These are phyloP conservation scores for Didymella pomorum DNA, from an alignment of 2,329 filamentous ascomycete genomes.

Conservation along the genomic window DNA sequence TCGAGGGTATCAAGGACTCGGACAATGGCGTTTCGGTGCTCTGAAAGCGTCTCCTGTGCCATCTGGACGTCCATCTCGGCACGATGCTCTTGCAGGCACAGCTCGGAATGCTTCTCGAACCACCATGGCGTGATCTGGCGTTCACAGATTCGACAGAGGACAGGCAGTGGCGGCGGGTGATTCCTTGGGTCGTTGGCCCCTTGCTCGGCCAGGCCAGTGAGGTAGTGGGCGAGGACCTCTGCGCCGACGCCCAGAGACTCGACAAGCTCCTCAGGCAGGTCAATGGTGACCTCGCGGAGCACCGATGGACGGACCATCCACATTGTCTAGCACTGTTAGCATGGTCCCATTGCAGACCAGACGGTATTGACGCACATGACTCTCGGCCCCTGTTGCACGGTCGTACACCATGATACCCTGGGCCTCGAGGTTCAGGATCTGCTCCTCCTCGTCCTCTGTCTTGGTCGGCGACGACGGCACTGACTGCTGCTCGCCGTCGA, in stretches of 20 bases:
- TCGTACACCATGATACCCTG: conserved; percentile 99
- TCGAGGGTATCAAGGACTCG: conserved; percentile 93
- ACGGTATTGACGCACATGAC: conserved; percentile 72
- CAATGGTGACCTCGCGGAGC: conserved; percentile 92
- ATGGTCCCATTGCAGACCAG: not conserved
- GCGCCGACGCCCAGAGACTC: conserved; percentile 94
- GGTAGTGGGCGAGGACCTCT: conserved; percentile 91
- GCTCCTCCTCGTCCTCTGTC: conserved; percentile 49
- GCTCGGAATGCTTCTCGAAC: conserved; percentile 98
- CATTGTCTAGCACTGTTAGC: conserved; percentile 76
- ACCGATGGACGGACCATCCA: conserved; percentile 98
- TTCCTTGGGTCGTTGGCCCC: conserved; percentile 77
- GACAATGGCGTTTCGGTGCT: conserved; percentile 94
- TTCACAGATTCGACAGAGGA: conserved; percentile 96
- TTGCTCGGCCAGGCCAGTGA: conserved; percentile 86
- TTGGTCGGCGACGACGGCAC: conserved; percentile 42
- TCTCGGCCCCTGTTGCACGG: conserved; percentile 81
- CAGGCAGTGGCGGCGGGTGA: conserved; percentile 80
- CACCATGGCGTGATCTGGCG: conserved; percentile 98
- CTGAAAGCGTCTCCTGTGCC: conserved; percentile 87
- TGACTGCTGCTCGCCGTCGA: conserved; percentile 42
- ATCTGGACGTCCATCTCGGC: conserved; percentile 98
- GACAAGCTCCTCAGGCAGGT: conserved; percentile 86
- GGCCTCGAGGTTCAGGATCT: conserved; percentile 82
- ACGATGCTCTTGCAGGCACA: conserved; percentile 93